Evolutionary conservation across 2,329 filamentous ascomycete species (phyloP), one percentile per base, ranked within the genome.

Genomic region (Cercospora zeina): DNA sequence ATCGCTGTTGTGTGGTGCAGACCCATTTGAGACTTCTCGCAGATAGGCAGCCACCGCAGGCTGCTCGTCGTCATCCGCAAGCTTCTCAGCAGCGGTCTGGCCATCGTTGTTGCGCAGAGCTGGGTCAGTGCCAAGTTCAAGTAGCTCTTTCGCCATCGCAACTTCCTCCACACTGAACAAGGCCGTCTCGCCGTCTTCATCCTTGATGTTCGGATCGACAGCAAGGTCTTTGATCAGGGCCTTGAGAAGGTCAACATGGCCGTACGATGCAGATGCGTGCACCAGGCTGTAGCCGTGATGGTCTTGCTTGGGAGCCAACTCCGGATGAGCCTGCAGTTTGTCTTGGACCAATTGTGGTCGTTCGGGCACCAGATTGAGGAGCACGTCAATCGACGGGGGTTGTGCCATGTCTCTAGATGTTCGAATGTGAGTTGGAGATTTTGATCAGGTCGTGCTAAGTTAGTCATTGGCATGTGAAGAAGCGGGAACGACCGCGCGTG

Each of bases 111-210:
- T 93, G 68, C 79, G 82, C 62, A 88, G 80, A 19, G 77, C 78
- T 37, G 85, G 76, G 69, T 96, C 87, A 33, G 89, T 85, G 4
- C 87, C 85, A 2, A 97, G 81, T 71, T 96, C 91, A 2, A 97
- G 85, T 7, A 99, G 81, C 57, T 88, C 84, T 69, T 85, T 85
- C 19, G 93, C 93, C 47, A 91, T 88, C 3, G 90, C 87, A 54
- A 89, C 81, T 0, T 86, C 90, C 77, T 99, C 95, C 30, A 88
- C 87, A n/a, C 92, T 91, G 73, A 96, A 99, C 4, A 99, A 81
- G n/a, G 93, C 89, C 1, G 93, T 97, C 78, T 99, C 95, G 61
- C 87, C 85, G 74, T 99, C 95, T 75, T 96, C 91, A 73, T 99
- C 95, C 68, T 84, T 85, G 57, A 97, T 80, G 74, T 97, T 88